Evolutionary conservation across 371 early-diverging fungal species (phyloP), one percentile per base, ranked within the genome.

Genomic region (Rhizopus delemar): DNA sequence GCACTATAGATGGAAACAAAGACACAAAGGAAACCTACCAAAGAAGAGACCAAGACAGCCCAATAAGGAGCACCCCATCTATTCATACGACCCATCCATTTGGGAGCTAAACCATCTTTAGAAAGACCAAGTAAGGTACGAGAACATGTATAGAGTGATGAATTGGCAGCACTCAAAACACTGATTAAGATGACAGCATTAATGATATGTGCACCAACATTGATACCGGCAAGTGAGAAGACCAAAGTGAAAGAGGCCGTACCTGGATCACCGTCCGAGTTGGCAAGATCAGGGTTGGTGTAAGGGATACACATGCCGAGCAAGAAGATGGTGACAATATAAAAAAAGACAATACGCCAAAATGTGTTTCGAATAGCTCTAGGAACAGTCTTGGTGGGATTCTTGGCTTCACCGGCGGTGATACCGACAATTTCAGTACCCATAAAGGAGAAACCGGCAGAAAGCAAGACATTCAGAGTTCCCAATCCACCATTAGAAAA

Each of bases 361-460:
- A 89, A 84, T 39, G 86, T 83, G 22, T 82, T 81, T 45, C 80
- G 77, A 52, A 89, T 87, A 11, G 88, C 89, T 8, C 81, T 78
- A 39, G 90, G 90, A 3, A 90, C 84, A 28, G 87, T 86, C 57
- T 80, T 77, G 8, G 82, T 78, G 57, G 78, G 88, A 45, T 86
- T 87, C 53, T 78, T 79, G 46, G 81, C 81, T 68, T 85, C 86
- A 56, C 79, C 86, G 35, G 82, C 83, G 41, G 86, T 83, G 53
- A 86, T 74, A 63, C 86, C 86, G 35, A 75, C 74, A 48, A 88
- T 78, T 68, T 88, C 91, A 3, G 92, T 90, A 16, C 95, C 95
- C 46, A 91, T 90, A 74, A 91, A 93, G 13, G 89, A 83, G 65
- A 90, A 94, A 60, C 90, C 92, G n/a, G 89, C 90, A 43, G 89